A percentile compares a stretch with the other conserved stretches of the same genome.
These are phyloP conservation scores for Rhinocladiella mackenziei DNA, from an alignment of 2,329 filamentous ascomycete genomes.

Conservation along the genomic window DNA sequence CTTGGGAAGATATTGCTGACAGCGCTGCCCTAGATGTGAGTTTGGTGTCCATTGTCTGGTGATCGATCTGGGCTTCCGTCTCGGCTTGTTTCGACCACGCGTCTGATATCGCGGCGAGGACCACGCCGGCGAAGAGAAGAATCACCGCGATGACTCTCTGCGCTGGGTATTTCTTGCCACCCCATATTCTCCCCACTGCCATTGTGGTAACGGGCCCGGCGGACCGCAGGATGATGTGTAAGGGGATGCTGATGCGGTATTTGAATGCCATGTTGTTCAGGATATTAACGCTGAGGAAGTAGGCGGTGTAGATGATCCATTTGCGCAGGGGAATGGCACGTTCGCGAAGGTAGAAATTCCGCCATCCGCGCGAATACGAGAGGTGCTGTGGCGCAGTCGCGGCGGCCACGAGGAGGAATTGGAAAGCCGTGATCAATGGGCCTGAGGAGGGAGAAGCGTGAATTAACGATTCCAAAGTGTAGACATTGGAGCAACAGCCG, in stretches of 20 bases:
- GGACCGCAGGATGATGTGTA: constrained; percentile 93
- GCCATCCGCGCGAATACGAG: constrained; percentile 51
- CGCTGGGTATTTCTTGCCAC: constrained; percentile 70
- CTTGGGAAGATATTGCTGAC: constrained; percentile 20
- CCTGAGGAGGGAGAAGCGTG: constrained; percentile 84
- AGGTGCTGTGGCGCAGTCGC: constrained; percentile 74
- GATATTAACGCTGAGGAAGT: constrained; percentile 92
- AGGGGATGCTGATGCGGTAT: constrained; percentile 91
- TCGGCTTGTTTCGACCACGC: constrained; percentile 61
- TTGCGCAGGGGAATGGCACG: constrained; percentile 78
- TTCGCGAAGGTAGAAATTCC: constrained; percentile 67
- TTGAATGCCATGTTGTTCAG: constrained; percentile 97
- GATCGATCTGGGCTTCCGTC: neutral
- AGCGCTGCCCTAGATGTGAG: constrained; percentile 17
- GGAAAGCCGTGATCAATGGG: constrained; percentile 80
- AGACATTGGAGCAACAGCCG: constrained; percentile 94
- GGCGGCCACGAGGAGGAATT: constrained; percentile 77
- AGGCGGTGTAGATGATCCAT: constrained; percentile 81
- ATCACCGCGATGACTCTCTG: constrained; percentile 78
- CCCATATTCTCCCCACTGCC: constrained; percentile 79
- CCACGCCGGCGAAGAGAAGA: constrained; percentile 79
- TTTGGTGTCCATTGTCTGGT: constrained; percentile 1
- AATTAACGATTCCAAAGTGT: constrained; percentile 89
- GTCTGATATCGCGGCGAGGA: constrained; percentile 86
- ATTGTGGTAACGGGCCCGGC: constrained; percentile 96